These are phyloP conservation scores for Albatrellus sp. DNA, from an alignment of 1,284 basidiomycete species.

Conservation along the genomic window DNA sequence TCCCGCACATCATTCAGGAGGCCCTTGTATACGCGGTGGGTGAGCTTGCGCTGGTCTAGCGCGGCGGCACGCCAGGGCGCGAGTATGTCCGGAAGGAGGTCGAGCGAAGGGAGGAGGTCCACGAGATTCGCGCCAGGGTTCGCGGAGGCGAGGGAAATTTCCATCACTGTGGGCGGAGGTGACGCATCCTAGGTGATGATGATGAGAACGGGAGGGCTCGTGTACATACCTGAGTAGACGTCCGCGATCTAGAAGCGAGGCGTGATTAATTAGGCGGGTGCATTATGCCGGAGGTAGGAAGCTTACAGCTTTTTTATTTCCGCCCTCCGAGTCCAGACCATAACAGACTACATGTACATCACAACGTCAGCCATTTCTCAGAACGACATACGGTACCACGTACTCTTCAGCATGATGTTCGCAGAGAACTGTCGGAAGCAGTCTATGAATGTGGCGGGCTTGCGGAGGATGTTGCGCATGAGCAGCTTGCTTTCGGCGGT, in stretches of 20 bases:
- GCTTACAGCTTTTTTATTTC: neutral
- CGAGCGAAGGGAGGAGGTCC: neutral
- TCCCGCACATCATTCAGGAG: neutral
- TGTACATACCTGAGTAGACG: neutral
- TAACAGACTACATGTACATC: neutral
- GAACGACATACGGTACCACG: neutral
- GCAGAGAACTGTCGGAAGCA: neutral
- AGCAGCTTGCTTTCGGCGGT: neutral
- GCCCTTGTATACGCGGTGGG: neutral
- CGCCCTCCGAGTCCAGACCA: neutral
- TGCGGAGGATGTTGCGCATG: neutral
- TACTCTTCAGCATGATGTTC: neutral
- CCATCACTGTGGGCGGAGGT: no score
- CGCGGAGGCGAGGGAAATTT: neutral
- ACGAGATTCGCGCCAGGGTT: conserved; percentile 1
- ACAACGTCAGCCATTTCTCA: neutral
- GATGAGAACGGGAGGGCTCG: no score
- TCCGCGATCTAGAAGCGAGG: neutral
- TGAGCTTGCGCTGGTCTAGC: neutral
- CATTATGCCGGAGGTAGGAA: no score
- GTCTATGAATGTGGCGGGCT: neutral
- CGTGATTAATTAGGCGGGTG: no score
- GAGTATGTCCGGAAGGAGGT: neutral
- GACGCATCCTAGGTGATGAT: no score
- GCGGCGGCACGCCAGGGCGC: neutral